Base-by-base conservation (phyloP, 169 alveolate species). In the Plasmodium blacklocki region DNA sequence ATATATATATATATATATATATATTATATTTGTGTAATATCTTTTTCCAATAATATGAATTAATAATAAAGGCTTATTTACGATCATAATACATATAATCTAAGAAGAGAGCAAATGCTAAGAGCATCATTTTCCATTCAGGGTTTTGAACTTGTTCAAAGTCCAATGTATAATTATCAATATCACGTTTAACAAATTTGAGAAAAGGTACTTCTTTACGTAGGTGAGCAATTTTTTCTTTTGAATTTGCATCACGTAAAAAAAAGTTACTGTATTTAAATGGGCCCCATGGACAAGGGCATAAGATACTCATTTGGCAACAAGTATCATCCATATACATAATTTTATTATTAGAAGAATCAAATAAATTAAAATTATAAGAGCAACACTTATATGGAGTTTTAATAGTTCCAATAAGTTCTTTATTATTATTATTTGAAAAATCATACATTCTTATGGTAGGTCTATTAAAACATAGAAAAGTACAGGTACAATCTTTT, bases 321-420 rank as follows among this genome's bases (percentile, higher is more conserved):
- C 89, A 78, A 15, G 89, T 78, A 70, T 78, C 89, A 78, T 78
- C 78, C 89, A 78, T 78, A 45, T 78, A 78, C 18, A 78, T 78
- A 47, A 78, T 64, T 59, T 78, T 78, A 21, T 71, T 78, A 52
- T 50, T 78, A n/a, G 89, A 66, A 15, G 89, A 45, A 78, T 78
- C 89, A 39, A 64, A 78, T 67, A 78, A 64, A 66, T 78, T 76
- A 78, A 78, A 78, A 64, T 78, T 78, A 23, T 64, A 78, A 21
- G 89, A 78, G 18, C 89, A 78, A 52, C 89, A 78, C 47, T 76
- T 78, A 59, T 49, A 78, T 39, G 89, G 89, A 32, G 89, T 2
- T 64, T 52, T 78, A 64, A 78, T 78, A 2, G 59, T 78, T 18
- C 89, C 89, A n/a, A 78, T 66, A 50, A 78, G 43, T 71, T 66